Evolutionary conservation across 768 basidiomycete genomes (phyloP).

Genomic region (Lactarius pseudohatsudake): DNA sequence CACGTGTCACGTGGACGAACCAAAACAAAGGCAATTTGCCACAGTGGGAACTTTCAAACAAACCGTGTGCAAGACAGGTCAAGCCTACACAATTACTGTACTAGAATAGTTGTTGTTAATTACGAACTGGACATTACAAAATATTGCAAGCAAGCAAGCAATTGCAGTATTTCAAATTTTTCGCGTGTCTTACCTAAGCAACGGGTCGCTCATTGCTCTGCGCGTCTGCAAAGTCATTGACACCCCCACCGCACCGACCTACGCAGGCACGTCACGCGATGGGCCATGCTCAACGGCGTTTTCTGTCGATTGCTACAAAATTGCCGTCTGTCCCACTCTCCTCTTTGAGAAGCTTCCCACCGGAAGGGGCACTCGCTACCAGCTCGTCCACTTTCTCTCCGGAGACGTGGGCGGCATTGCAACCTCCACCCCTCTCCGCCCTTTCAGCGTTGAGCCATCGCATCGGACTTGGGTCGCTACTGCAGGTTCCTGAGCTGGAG

Average conservation of each 20-base stretch:
- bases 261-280: slow-evolving; percentile 38
- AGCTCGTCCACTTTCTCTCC: slow-evolving; percentile 49
- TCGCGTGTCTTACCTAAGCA: background rate
- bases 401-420: slow-evolving; percentile 66
- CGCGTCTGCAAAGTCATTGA: background rate
- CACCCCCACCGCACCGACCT: background rate
- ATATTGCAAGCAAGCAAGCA: too few species aligned
- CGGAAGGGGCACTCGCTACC: slow-evolving; percentile 48
- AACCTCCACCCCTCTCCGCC: slow-evolving; percentile 69
- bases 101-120: too few species aligned
- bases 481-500: slow-evolving; percentile 52
- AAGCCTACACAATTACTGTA: too few species aligned
- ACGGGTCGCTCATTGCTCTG: background rate
- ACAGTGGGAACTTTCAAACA: background rate
- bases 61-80: background rate
- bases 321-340: slow-evolving; percentile 54
- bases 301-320: slow-evolving; percentile 49
- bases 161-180: background rate
- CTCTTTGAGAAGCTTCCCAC: slow-evolving; percentile 58
- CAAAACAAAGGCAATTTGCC: background rate
- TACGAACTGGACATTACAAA: too few species aligned
- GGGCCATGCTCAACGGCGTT: slow-evolving; percentile 60
- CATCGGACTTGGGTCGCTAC: slow-evolving; percentile 64
- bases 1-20: slow-evolving; percentile 1
- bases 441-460: slow-evolving; percentile 76